phyloP scores from a whole-genome alignment of 257 asterid genomes.

The Nicotiana noctiflora region DNA sequence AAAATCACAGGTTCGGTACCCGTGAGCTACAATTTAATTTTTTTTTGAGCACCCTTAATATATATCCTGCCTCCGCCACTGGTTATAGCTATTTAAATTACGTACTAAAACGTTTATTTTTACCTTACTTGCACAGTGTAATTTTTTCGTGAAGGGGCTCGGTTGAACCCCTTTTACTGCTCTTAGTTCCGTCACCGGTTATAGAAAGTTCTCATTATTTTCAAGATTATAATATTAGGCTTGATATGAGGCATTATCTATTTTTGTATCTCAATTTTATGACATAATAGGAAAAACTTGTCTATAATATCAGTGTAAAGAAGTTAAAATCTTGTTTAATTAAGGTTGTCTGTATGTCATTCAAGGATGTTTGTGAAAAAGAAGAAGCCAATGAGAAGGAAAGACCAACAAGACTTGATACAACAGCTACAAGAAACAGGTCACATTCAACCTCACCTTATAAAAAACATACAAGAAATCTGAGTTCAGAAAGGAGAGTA shows the following conservation, averaged over 20 bases:
- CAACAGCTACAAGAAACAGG: slow-evolving; percentile 8
- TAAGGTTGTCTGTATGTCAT: neutral
- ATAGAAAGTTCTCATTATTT: neutral
- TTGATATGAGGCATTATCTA: neutral
- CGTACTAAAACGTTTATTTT: no score
- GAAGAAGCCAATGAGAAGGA: slow-evolving; percentile 16
- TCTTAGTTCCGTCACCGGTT: no score
- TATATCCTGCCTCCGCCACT: no score
- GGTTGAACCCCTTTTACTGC: no score
- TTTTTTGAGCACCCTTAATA: no score
- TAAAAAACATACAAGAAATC: slow-evolving; percentile 19
- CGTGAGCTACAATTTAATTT: no score
- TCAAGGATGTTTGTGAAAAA: slow-evolving; percentile 30
- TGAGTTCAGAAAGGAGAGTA: slow-evolving; percentile 7
- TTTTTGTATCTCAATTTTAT: neutral
- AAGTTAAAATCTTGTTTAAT: slow-evolving; percentile 6
- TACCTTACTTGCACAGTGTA: no score
- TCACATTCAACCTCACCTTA: slow-evolving; percentile 28
- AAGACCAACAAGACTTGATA: slow-evolving; percentile 18
- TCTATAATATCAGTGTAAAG: neutral
- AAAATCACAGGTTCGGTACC: no score
- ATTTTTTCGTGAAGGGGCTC: no score
- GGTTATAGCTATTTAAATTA: neutral
- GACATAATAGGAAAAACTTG: neutral
- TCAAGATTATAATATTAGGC: neutral